Evolutionary conservation across 2,329 filamentous ascomycete species (phyloP).

Genomic region (Ophiostoma australiae): DNA sequence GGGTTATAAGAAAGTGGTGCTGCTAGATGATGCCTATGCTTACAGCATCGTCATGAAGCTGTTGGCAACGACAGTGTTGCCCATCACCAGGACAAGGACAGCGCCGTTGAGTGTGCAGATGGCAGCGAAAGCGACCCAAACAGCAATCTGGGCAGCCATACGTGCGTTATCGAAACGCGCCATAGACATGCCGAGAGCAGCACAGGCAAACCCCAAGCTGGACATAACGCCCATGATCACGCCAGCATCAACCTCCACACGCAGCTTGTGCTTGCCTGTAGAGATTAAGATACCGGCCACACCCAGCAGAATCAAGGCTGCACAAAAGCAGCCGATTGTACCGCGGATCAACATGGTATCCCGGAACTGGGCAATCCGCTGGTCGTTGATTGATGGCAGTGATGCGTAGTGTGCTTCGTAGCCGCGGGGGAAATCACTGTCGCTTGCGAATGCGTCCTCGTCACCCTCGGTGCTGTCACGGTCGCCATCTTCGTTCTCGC

Average conservation of each 20-base stretch:
- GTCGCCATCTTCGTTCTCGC: constrained; percentile 26
- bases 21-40: background rate
- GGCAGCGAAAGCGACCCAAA: constrained; percentile 41
- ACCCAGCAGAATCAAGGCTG: constrained; percentile 58
- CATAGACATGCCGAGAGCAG: constrained; percentile 55
- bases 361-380: constrained; percentile 46
- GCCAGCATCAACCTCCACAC: constrained; percentile 67
- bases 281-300: constrained; percentile 61
- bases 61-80: constrained; percentile 32
- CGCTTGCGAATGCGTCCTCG: constrained; percentile 35
- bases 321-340: constrained; percentile 51
- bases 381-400: constrained; percentile 49
- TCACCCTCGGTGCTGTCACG: constrained; percentile 42
- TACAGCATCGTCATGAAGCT: background rate
- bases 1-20: background rate
- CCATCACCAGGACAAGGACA: constrained; percentile 48
- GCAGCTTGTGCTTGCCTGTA: constrained; percentile 63
- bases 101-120: constrained; percentile 49
- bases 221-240: constrained; percentile 64
- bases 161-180: constrained; percentile 46
- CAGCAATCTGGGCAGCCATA: constrained; percentile 41
- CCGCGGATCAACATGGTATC: constrained; percentile 53
- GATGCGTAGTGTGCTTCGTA: constrained; percentile 53
- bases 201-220: constrained; percentile 59
- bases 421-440: constrained; percentile 46